Conservation (phyloP, 2,329 filamentous ascomycete genomes). For the Fusarium mexicanum region DNA sequence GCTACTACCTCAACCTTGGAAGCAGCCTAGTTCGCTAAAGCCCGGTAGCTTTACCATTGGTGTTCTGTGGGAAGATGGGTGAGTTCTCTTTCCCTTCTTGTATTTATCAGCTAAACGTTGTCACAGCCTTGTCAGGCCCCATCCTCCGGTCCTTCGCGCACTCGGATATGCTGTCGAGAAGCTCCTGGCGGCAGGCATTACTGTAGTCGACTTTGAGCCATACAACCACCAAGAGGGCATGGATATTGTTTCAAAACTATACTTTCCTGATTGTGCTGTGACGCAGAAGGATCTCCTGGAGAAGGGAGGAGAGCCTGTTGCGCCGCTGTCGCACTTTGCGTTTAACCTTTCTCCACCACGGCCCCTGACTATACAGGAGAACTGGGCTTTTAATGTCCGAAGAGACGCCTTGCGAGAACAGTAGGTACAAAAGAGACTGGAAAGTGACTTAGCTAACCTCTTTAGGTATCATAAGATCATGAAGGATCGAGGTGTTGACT, state of each 20-base stretch:
- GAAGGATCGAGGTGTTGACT: background rate
- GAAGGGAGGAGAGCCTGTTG: background rate
- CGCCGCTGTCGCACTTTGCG: background rate
- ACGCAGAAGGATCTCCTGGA: background rate
- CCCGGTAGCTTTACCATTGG: background rate
- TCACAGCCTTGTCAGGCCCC: background rate
- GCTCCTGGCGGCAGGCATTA: background rate
- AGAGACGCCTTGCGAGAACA: background rate
- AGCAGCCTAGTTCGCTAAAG: background rate
- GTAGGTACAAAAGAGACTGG: background rate
- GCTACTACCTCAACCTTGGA: background rate
- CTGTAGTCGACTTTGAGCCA: background rate
- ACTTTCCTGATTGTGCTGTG: background rate
- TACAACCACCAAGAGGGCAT: background rate
- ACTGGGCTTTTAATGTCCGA: background rate
- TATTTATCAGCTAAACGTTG: accelerated
- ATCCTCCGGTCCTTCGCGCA: background rate
- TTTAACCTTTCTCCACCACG: background rate
- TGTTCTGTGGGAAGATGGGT: background rate
- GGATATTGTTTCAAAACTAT: background rate
- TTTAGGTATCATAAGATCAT: background rate
- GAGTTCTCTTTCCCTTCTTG: accelerated
- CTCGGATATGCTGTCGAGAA: background rate
- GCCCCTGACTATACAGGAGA: background rate
- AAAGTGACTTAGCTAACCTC: background rate